Evolutionary conservation across 164 flowering plant species (phyloP), one percentile per base, ranked within the genome.

Genomic region (Houttuynia cordata): DNA sequence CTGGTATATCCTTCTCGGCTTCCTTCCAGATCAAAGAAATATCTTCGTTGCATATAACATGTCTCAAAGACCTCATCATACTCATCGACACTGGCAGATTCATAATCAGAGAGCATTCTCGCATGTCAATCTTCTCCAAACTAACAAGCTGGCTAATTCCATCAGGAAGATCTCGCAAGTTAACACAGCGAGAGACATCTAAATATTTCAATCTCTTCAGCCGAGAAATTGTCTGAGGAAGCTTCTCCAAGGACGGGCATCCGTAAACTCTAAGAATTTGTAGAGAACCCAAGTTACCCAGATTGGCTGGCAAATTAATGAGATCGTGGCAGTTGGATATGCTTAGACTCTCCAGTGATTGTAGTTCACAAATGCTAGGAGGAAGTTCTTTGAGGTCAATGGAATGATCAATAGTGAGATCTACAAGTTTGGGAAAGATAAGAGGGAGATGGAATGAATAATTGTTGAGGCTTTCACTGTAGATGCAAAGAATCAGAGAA

Each of bases 41-140:
- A 49, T 82, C 88, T 62, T 84, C 89, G 14, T 88, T 90, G 52
- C 96, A 88, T 17, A 86, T 64, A 0, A 88, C 90, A 34, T 56
- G 75, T 7, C 68, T 65, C 52, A 86, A 73, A 0, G 80, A 75
- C 57, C 62, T 53, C 67, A 86, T 59, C 0, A 60, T 62, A 1
- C 47, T 62, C 17, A 64, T 71, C 4, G 91, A 80, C 7, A 52
- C 58, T 0, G 96, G 96, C 45, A 86, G 67, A 54, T 51, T 57
- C 62, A 61, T 67, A 20, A 86, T 68, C 58, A 54, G 74, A 0
- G 73, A 66, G 55, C 96, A 89, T 61, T 83, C 89, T 60, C 89
- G 77, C 93, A 89, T 86, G 71, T 86, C 89, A 7, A 89, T 82
- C 79, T 85, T 86, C 71, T 86, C 86, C 65, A 89, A 68, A 25